A percentile compares a stretch with the other conserved stretches of the same genome.
Conservation (phyloP, 176 grass and related monocot species). For the Phragmites australis region DNA sequence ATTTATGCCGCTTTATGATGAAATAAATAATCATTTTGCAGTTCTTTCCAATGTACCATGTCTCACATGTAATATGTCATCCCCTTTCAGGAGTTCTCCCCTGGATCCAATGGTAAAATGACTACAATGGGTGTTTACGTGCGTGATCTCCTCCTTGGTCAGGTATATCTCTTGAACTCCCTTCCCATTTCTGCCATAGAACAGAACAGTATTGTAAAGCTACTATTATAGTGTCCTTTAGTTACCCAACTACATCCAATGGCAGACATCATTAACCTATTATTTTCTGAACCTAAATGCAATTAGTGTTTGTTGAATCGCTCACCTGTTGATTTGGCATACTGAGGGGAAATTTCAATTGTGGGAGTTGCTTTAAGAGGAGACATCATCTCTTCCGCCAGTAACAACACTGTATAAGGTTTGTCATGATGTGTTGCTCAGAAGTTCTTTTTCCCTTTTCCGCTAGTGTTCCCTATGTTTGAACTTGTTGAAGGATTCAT, state of each 20-base stretch:
- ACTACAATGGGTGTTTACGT: conserved; percentile 97
- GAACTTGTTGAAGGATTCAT: conserved; percentile 35
- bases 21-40: background rate
- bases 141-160: conserved; percentile 94
- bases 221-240: conserved; percentile 32
- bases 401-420: conserved; percentile 83
- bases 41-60: conserved; percentile 4
- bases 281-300: conserved; percentile 63
- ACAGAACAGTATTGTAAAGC: conserved; percentile 4
- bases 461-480: conserved; percentile 27
- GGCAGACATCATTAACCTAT: conserved; percentile 40
- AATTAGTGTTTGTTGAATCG: conserved; percentile 55
- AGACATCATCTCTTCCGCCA: conserved; percentile 84
- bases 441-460: conserved; percentile 39
- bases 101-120: conserved; percentile 78
- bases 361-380: conserved; percentile 90
- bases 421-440: conserved; percentile 91
- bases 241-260: conserved; percentile 26
- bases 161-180: conserved; percentile 62
- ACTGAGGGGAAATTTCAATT: conserved; percentile 73
- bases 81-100: conserved; percentile 80
- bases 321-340: conserved; percentile 60
- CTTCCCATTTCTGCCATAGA: background rate
- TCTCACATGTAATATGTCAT: background rate
- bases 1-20: conserved; percentile 22